These are phyloP conservation scores for Abrus pulchellus DNA, from an alignment of 306 rosid genomes.

Conservation along the genomic window DNA sequence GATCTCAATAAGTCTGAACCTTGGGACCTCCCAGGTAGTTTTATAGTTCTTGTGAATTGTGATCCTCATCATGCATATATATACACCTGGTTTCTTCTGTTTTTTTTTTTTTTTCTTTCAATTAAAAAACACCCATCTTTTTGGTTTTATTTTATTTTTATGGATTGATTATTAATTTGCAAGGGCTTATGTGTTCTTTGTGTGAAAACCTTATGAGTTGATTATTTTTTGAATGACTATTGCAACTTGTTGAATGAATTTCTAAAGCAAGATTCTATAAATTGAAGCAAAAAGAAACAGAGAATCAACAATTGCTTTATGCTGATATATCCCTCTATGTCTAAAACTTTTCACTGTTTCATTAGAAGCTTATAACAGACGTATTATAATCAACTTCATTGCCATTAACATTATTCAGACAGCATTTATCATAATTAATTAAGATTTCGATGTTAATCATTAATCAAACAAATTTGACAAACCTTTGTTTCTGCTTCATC, in stretches of 20 bases:
- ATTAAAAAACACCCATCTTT: not conserved
- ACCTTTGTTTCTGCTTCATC: not conserved
- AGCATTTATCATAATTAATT: conserved; percentile 41
- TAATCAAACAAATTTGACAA: not conserved
- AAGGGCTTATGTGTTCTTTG: not conserved
- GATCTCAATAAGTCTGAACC: conserved; percentile 91
- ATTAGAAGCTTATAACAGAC: not conserved
- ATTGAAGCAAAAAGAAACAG: not conserved
- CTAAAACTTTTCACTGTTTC: not conserved
- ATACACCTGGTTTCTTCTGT: not conserved
- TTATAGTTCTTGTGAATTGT: not conserved
- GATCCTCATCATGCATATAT: not conserved
- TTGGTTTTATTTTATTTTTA: not conserved
- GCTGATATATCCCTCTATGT: not conserved
- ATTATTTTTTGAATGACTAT: not conserved
- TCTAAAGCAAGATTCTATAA: not conserved
- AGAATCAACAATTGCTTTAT: conserved; percentile 42
- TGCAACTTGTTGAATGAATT: not conserved
- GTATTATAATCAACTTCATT: not conserved
- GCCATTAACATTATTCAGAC: conserved; percentile 17
- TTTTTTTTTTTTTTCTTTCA: not conserved
- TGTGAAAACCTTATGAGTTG: not conserved
- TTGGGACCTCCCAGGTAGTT: conserved; percentile 88
- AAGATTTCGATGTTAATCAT: not conserved
- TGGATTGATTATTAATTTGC: not conserved